phyloP scores from a whole-genome alignment of 2,329 filamentous ascomycete species.

The Colletotrichum tabaci region DNA sequence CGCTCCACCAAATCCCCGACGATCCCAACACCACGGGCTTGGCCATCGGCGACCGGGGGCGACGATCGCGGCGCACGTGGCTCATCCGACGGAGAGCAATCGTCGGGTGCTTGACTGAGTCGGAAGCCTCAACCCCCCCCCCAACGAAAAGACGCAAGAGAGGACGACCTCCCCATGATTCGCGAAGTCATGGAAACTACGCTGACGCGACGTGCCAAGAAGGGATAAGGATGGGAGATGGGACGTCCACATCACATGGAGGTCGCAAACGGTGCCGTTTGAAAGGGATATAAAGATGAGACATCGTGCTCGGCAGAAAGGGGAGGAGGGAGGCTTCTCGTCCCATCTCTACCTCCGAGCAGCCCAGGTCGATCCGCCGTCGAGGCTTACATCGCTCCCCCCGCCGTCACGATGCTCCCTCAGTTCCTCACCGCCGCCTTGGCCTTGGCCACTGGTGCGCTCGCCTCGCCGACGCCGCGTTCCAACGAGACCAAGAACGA shows the following conservation, averaged over 20 bases:
- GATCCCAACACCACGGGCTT: not conserved
- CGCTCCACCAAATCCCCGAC: not conserved
- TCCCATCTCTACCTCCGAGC: not conserved
- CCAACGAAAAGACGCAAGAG: no score
- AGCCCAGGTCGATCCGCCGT: not conserved
- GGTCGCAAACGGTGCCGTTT: not conserved
- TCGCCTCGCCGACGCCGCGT: not conserved
- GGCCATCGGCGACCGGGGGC: not conserved
- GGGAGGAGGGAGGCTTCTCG: no score
- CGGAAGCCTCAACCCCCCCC: not conserved
- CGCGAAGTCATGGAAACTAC: not conserved
- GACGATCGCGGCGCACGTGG: not conserved
- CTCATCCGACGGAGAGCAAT: not conserved
- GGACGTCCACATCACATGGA: no score
- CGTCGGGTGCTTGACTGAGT: not conserved
- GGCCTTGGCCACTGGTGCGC: not conserved
- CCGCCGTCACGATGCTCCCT: not conserved
- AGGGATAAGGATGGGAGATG: no score
- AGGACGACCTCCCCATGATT: not conserved
- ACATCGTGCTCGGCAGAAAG: not conserved
- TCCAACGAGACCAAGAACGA: not conserved
- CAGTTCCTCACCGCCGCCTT: not conserved
- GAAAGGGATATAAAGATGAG: not conserved
- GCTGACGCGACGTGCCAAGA: not conserved
- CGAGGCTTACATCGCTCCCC: not conserved